Evolutionary conservation across 495 filamentous ascomycete genomes (phyloP), one percentile per base, ranked within the genome.

Genomic region (Entonaema liquescens): DNA sequence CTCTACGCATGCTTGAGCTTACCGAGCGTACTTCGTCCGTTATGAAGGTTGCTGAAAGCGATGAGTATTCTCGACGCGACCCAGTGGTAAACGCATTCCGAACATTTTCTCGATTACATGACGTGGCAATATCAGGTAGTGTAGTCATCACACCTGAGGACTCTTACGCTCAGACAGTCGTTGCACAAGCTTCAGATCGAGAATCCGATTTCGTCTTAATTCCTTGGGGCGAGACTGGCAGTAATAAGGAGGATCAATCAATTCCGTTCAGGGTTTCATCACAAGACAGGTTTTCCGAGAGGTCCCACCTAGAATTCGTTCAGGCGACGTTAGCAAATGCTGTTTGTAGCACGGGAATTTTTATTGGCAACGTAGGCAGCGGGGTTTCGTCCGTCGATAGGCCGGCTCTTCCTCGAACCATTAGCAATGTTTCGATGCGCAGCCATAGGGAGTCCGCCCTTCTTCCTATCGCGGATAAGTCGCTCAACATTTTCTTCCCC

Each of bases 1-100:
- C 94, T 36, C 80, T 97, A 23, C 91, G 94, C 2, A 83, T 99
- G 55, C 79, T 98, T 42, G 93, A 96, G 75, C 88, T 98, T 23
- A 95, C 93, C 0, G 94, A 99, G 67, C 93, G 95, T 84, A 90
- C 91, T 33, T 98, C 95, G 6, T 92, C 94, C 19, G 94, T 97
- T 59, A 99, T 99, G 95, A 91, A 93, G 72, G 92, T 97, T 5
- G 89, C 93, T 0, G 93, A 95, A 65, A 83, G 89, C 42, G 93
- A 94, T 9, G 92, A 94, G 19, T 89, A 91, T 68, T 87, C 88
- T 11, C 81, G 89, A 5, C 87, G 87, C 79, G 95, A 99, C 72
- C 93, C 95, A 5, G 92, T 98, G 0, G 88, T 98, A 28, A 97
- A 97, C 75, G 92, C 92, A 9, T 97, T 98, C 84, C 87, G 91